Conservation (phyloP, 2,329 filamentous ascomycete species). For the Dactylellina leptospora region DNA sequence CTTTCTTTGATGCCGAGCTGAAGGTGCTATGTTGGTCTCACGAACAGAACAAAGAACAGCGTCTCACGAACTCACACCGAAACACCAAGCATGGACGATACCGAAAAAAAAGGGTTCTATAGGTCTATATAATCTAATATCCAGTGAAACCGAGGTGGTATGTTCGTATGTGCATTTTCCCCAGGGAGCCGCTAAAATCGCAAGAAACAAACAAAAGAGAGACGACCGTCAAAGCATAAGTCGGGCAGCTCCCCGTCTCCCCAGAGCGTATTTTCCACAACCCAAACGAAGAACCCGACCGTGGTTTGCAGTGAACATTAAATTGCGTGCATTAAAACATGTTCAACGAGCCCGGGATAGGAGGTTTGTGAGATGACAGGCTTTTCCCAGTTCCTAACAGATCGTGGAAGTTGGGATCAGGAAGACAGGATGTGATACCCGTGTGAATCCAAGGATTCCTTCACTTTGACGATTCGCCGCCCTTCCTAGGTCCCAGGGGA, state of each 20-base stretch:
- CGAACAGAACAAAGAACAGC: constrained; percentile 3
- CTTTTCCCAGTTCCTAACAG: too few relatives aligned
- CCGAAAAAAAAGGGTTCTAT: constrained; percentile 3
- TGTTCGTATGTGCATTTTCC: constrained; percentile 17
- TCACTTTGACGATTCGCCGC: constrained; percentile 41
- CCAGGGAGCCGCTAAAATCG: constrained; percentile 45
- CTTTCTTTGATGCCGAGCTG: not conserved
- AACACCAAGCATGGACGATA: not conserved
- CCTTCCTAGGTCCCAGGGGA: constrained; percentile 78
- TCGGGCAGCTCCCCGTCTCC: not conserved
- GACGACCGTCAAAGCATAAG: constrained; percentile 3
- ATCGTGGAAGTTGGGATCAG: too few relatives aligned
- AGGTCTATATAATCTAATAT: constrained; percentile 24
- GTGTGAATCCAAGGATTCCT: not conserved
- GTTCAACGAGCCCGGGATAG: not conserved
- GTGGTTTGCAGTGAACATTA: not conserved
- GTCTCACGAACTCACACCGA: not conserved
- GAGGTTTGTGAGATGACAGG: not conserved
- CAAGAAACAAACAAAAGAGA: constrained; percentile 29
- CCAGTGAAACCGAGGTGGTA: constrained; percentile 3
- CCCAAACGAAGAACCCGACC: too few relatives aligned
- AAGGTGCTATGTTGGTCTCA: not conserved
- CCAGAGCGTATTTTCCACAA: too few relatives aligned
- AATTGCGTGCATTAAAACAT: not conserved
- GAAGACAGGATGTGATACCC: not conserved